Conservation (phyloP, 495 filamentous ascomycete genomes). For the Sphaerosporella brunnea region DNA sequence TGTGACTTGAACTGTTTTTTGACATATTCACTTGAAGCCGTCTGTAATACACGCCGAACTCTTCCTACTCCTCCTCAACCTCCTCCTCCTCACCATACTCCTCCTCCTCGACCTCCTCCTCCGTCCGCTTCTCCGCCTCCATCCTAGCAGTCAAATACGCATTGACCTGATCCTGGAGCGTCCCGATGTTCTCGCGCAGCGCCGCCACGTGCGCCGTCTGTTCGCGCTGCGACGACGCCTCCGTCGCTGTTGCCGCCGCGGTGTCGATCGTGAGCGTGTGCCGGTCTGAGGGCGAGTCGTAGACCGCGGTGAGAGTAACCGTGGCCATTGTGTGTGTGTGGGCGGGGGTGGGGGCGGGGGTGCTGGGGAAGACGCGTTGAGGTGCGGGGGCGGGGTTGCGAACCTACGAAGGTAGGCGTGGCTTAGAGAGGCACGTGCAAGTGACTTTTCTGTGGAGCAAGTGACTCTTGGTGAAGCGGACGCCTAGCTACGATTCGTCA, state of each 20-base stretch:
- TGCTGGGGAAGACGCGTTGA: too few relatives aligned
- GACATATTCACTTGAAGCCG: too few relatives aligned
- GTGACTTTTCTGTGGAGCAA: too few relatives aligned
- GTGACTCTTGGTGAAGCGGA: too few relatives aligned
- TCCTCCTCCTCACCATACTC: slow-evolving; percentile 77
- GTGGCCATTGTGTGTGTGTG: slow-evolving; percentile 15
- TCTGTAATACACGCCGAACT: too few relatives aligned
- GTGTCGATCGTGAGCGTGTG: slow-evolving; percentile 30
- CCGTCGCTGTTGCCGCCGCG: slow-evolving; percentile 27
- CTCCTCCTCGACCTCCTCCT: slow-evolving; percentile 36
- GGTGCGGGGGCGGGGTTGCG: too few relatives aligned
- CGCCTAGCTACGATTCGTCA: too few relatives aligned
- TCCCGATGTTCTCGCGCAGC: slow-evolving; percentile 42
- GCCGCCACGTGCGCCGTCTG: slow-evolving; percentile 50
- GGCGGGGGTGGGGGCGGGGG: too few relatives aligned
- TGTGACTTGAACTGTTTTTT: too few relatives aligned
- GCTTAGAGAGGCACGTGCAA: too few relatives aligned
- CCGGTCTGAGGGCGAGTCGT: slow-evolving; percentile 35
- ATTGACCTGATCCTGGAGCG: slow-evolving; percentile 62
- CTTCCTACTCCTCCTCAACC: slow-evolving; percentile 52
- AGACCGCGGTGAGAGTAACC: slow-evolving; percentile 37
- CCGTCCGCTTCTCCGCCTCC: slow-evolving; percentile 51
- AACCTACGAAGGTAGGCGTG: too few relatives aligned
- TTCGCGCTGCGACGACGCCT: slow-evolving; percentile 28
- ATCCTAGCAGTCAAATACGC: slow-evolving; percentile 66